phyloP scores from a whole-genome alignment of 208 protist species.

The Dictyostelium gargantuum region DNA sequence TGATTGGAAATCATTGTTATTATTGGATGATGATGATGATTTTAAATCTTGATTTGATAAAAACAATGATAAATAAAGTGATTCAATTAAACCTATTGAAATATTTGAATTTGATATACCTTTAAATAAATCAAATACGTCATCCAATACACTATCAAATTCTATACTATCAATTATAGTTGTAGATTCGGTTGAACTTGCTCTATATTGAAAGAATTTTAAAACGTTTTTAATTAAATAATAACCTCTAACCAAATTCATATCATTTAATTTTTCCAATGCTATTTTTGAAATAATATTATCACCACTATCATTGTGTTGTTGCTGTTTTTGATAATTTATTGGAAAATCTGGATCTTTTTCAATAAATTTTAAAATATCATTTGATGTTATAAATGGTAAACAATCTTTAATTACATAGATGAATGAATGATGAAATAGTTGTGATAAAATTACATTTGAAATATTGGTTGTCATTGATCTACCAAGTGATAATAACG shows the following conservation, averaged over 20 bases:
- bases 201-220: slow-evolving; percentile 42
- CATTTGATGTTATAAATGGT: slow-evolving; percentile 28
- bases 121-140: slow-evolving; percentile 16
- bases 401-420: slow-evolving; percentile 59
- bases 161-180: not conserved
- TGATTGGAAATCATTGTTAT: not conserved
- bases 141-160: slow-evolving; percentile 28
- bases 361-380: slow-evolving; percentile 46
- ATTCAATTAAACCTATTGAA: slow-evolving; percentile 36
- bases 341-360: slow-evolving; percentile 42
- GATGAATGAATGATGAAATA: slow-evolving; percentile 33
- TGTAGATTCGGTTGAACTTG: not conserved
- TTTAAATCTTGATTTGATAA: slow-evolving; percentile 52
- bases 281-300: not conserved
- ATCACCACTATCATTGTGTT: not conserved
- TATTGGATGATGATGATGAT: not conserved
- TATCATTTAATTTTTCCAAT: slow-evolving; percentile 27
- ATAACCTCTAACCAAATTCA: slow-evolving; percentile 31
- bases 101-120: slow-evolving; percentile 37
- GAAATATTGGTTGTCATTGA: not conserved
- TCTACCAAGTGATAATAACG: not conserved
- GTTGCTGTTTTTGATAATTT: not conserved
- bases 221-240: slow-evolving; percentile 28
- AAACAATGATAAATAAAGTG: slow-evolving; percentile 47
- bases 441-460: slow-evolving; percentile 30